phyloP scores from a whole-genome alignment of 257 asterid species.

The Petrea volubilis region DNA sequence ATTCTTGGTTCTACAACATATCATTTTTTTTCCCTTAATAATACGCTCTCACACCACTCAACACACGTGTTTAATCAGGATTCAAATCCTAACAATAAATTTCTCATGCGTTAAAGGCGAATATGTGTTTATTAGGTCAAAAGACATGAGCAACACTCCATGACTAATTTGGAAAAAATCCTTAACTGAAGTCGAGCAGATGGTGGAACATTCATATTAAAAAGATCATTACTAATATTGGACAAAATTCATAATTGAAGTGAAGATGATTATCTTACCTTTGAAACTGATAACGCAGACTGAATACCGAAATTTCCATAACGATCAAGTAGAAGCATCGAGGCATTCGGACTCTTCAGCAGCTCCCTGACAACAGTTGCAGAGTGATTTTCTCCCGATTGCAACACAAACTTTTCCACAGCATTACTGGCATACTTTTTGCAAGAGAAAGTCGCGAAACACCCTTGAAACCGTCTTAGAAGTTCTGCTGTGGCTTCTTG shows the following conservation, averaged over 20 bases:
- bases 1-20: conserved; percentile 10
- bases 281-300: conserved; percentile 50
- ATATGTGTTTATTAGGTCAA: no score
- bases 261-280: conserved; percentile 31
- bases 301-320: conserved; percentile 81
- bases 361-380: conserved; percentile 47
- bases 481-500: conserved; percentile 43
- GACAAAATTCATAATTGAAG: background rate
- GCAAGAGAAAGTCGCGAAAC: conserved; percentile 51
- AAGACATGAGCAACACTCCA: no score
- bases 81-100: no score
- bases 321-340: conserved; percentile 61
- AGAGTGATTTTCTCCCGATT: conserved; percentile 34
- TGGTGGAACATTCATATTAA: no score
- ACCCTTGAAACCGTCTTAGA: conserved; percentile 45
- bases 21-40: no score
- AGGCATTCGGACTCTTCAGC: conserved; percentile 38
- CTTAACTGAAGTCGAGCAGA: no score
- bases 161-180: no score
- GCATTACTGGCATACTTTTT: conserved; percentile 80
- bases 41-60: no score
- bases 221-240: background rate
- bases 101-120: no score
- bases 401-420: conserved; percentile 57
- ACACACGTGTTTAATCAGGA: no score